Evolutionary conservation across 73 alveolate species (phyloP).

Genomic region (Effrenium voratum): DNA sequence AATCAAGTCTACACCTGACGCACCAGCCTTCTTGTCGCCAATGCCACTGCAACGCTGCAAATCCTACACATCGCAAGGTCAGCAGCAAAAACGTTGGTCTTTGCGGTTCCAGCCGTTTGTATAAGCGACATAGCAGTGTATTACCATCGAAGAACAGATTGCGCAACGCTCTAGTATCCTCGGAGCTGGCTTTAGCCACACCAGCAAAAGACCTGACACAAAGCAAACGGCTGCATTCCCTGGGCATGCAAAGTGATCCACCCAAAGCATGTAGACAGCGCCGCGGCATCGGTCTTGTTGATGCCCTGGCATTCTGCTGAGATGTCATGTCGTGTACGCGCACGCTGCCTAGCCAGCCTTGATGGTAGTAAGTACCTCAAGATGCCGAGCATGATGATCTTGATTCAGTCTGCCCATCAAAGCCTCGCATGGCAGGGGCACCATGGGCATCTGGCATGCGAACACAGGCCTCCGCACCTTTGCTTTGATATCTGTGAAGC

Average conservation of each 20-base stretch:
- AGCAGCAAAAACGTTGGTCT: not conserved
- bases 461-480: slow-evolving; percentile 79
- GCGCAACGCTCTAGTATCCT: not conserved
- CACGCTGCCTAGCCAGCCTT: not conserved
- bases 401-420: slow-evolving; percentile 54
- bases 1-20: not conserved
- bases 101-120: too few relatives aligned
- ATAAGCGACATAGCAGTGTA: too few relatives aligned
- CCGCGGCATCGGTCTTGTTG: slow-evolving; percentile 76
- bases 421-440: slow-evolving; percentile 7
- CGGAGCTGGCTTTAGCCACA: slow-evolving; percentile 24
- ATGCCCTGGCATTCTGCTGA: slow-evolving; percentile 26
- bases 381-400: slow-evolving; percentile 32
- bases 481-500: slow-evolving; percentile 60
- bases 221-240: too few relatives aligned
- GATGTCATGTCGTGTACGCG: not conserved
- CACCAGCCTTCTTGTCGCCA: slow-evolving; percentile 54
- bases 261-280: slow-evolving; percentile 64
- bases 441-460: not conserved
- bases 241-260: slow-evolving; percentile 10
- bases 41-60: slow-evolving; percentile 77
- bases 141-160: not conserved
- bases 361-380: slow-evolving; percentile 77
- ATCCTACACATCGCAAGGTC: not conserved
- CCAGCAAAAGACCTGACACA: slow-evolving; percentile 64